Base-by-base conservation (phyloP, 2,329 filamentous ascomycete species). In the Reticulascus tulasneorum region DNA sequence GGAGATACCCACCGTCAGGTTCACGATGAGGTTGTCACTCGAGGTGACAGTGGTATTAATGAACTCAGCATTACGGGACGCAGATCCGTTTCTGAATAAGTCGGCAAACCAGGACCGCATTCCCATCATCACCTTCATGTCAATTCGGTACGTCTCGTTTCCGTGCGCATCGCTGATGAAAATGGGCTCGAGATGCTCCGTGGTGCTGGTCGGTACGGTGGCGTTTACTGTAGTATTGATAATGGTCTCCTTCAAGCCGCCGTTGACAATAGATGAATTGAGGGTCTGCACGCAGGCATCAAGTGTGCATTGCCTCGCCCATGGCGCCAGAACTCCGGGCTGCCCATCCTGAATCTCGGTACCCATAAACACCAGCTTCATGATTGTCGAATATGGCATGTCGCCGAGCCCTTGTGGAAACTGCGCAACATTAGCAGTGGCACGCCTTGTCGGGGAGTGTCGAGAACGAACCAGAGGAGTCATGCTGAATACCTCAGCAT, bases 351-450 rank as follows among this genome's bases (percentile, higher is more conserved):
- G 44, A 10, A 49, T 37, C 30, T 59, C 56, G 11, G 53, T 55
- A 20, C 56, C 56, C 51, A 59, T 55, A 42, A 59, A 59, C 2
- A 56, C 45, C n/a, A 59, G 47, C 16, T 49, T 49, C 46, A 58
- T 45, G 24, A 59, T 56, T 9, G 50, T 55, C 4, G 53, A 56
- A 35, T 55, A 55, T 4, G 56, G 43, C 29, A 48, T 45, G 31
- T 52, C 50, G 11, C 54, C 52, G 3, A 37, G 35, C 2, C 45
- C 47, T 4, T 42, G 24, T 4, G 54, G 52, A 22, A 59, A 51
- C n/a, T n/a, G n/a, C n/a, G n/a, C n/a, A n/a, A n/a, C n/a, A n/a
- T n/a, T n/a, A n/a, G n/a, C n/a, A n/a, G n/a, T n/a, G n/a, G n/a
- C n/a, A n/a, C n/a, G n/a, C n/a, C n/a, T n/a, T n/a, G n/a, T n/a